Conservation (phyloP, 2,329 filamentous ascomycete species). For the Neopestalotiopsis sp. region DNA sequence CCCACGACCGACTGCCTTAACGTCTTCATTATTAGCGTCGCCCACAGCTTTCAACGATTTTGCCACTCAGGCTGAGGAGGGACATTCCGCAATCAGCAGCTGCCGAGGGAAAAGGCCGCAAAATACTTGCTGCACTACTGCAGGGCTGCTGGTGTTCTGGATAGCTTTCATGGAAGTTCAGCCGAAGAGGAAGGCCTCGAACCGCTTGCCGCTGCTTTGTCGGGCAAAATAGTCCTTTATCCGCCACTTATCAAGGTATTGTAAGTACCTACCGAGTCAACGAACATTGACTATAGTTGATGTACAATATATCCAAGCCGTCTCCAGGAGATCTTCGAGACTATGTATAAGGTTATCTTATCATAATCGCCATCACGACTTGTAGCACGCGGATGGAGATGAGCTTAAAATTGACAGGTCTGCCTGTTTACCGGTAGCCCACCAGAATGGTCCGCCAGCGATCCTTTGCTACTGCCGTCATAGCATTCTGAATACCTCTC, state of each 20-base stretch:
- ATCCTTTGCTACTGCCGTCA: background rate
- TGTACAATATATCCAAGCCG: background rate
- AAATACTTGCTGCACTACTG: background rate
- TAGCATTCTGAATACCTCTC: background rate
- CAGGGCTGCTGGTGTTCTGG: too few relatives aligned
- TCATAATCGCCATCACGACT: background rate
- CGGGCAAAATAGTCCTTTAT: too few relatives aligned
- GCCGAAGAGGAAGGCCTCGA: background rate
- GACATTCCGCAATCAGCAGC: background rate
- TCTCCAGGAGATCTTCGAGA: background rate
- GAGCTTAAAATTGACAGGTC: background rate
- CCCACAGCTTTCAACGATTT: background rate
- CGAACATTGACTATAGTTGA: background rate
- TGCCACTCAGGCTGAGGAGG: background rate
- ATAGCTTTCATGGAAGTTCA: background rate
- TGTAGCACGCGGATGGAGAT: too few relatives aligned
- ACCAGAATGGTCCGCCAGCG: background rate
- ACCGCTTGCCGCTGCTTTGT: too few relatives aligned
- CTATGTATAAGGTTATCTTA: background rate
- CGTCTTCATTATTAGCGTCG: background rate
- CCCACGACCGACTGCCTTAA: background rate
- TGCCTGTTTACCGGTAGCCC: background rate
- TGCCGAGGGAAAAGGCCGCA: background rate
- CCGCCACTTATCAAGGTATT: too few relatives aligned
- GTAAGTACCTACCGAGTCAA: background rate